phyloP scores from a whole-genome alignment of 1,284 basidiomycete species.

The Cerrena zonata region DNA sequence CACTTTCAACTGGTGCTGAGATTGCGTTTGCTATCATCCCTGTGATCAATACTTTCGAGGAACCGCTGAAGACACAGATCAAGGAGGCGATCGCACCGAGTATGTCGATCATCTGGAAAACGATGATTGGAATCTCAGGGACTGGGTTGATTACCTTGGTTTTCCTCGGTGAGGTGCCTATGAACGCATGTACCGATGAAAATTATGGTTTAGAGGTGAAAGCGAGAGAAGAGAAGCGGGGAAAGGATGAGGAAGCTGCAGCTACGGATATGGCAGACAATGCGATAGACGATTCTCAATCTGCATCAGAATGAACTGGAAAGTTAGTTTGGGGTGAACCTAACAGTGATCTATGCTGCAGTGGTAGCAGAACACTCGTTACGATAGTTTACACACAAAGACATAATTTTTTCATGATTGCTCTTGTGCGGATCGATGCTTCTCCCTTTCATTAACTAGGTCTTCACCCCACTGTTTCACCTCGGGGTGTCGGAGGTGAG shows the following conservation, averaged over 20 bases:
- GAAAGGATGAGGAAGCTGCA: neutral
- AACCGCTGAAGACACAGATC: constrained; percentile 5
- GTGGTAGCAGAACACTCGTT: neutral
- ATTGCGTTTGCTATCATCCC: constrained; percentile 10
- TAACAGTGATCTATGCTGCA: neutral
- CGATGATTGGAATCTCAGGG: constrained; percentile 8
- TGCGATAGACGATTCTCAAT: too few species aligned
- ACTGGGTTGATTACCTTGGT: neutral
- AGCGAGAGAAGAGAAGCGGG: neutral
- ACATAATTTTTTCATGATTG: neutral
- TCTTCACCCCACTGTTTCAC: constrained; percentile 71
- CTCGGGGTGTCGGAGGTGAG: constrained; percentile 70
- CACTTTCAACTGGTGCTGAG: too few species aligned
- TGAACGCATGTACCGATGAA: constrained; percentile 10
- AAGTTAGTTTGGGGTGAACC: neutral
- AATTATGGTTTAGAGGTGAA: constrained; percentile 6
- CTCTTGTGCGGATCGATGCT: neutral
- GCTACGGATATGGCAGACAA: neutral
- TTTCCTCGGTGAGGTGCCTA: constrained; percentile 7
- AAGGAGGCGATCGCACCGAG: constrained; percentile 6
- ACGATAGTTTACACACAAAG: neutral
- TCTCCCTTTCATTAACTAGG: constrained; percentile 44
- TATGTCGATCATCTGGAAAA: constrained; percentile 9
- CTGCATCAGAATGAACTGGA: too few species aligned
- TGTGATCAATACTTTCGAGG: constrained; percentile 1